Conservation (phyloP, 2,329 filamentous ascomycete species). For the Colletotrichum sidae region DNA sequence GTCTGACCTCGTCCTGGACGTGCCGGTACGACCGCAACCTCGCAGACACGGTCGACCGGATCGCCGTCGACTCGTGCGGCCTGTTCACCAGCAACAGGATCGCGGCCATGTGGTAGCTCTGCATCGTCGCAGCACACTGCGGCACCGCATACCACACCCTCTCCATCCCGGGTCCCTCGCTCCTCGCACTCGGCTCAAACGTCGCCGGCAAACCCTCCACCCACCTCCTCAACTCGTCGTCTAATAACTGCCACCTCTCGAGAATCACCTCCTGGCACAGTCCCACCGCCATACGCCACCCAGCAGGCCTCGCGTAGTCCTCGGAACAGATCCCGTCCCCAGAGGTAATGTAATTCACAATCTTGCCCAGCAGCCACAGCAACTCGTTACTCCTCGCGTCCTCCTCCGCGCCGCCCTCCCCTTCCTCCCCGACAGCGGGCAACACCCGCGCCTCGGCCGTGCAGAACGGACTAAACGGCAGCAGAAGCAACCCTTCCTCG, state of each 20-base stretch:
- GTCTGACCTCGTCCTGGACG: background rate
- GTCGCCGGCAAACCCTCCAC: background rate
- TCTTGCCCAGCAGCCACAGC: constrained; percentile 74
- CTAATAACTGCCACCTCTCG: constrained; percentile 29
- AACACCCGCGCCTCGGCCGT: constrained; percentile 52
- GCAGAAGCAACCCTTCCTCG: constrained; percentile 57
- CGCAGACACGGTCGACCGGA: constrained; percentile 10
- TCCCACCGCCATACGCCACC: constrained; percentile 8
- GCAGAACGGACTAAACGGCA: constrained; percentile 52
- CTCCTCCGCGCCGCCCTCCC: constrained; percentile 62
- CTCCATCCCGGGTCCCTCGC: constrained; percentile 48
- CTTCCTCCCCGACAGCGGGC: constrained; percentile 39
- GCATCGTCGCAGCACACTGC: constrained; percentile 75
- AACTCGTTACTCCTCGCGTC: constrained; percentile 73
- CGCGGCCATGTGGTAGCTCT: constrained; percentile 73
- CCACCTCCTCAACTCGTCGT: constrained; percentile 18
- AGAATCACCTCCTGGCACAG: constrained; percentile 10
- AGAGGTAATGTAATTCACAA: constrained; percentile 72
- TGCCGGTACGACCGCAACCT: constrained; percentile 9
- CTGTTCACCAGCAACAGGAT: constrained; percentile 62
- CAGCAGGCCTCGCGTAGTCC: background rate
- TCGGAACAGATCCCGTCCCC: constrained; percentile 58
- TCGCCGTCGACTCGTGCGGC: constrained; percentile 14
- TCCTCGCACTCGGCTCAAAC: background rate
- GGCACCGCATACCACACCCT: constrained; percentile 73